These are phyloP conservation scores for Musa schizocarpa DNA, from an alignment of 176 grass and related monocot species.

Conservation along the genomic window DNA sequence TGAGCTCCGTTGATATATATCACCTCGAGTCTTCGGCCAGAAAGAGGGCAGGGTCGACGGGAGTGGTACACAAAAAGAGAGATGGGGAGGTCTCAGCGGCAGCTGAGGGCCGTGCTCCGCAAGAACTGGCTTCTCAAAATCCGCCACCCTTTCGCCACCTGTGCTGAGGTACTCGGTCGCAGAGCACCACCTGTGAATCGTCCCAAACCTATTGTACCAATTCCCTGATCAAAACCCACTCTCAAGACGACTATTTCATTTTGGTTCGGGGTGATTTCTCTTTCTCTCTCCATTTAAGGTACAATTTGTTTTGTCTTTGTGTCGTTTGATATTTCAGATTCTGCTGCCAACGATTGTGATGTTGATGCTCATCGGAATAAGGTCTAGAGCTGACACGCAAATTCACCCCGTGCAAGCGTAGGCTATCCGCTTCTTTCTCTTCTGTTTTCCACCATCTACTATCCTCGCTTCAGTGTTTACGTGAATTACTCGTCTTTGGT, in stretches of 20 bases:
- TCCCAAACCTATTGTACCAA: background rate
- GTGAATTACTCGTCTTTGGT: background rate
- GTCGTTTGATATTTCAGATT: constrained; percentile 28
- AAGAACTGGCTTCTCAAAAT: constrained; percentile 51
- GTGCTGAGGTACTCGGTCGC: constrained; percentile 20
- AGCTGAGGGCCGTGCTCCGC: constrained; percentile 38
- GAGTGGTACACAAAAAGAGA: background rate
- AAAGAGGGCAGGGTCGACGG: no score
- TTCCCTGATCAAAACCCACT: background rate
- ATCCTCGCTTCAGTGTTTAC: background rate
- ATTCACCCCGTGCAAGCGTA: constrained; percentile 50
- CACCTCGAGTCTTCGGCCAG: no score
- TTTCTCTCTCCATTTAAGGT: background rate
- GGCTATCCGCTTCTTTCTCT: background rate
- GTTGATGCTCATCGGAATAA: constrained; percentile 36
- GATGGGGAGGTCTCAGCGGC: constrained; percentile 31
- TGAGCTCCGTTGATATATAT: no score
- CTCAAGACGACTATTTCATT: background rate
- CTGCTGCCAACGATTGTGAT: constrained; percentile 41
- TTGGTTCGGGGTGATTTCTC: background rate
- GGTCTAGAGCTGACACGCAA: constrained; percentile 28
- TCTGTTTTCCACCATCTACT: background rate
- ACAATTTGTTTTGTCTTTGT: background rate
- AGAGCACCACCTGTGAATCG: background rate
- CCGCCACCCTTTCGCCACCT: constrained; percentile 36